phyloP scores from a whole-genome alignment of 345 rosid species.

The Mangifera indica region DNA sequence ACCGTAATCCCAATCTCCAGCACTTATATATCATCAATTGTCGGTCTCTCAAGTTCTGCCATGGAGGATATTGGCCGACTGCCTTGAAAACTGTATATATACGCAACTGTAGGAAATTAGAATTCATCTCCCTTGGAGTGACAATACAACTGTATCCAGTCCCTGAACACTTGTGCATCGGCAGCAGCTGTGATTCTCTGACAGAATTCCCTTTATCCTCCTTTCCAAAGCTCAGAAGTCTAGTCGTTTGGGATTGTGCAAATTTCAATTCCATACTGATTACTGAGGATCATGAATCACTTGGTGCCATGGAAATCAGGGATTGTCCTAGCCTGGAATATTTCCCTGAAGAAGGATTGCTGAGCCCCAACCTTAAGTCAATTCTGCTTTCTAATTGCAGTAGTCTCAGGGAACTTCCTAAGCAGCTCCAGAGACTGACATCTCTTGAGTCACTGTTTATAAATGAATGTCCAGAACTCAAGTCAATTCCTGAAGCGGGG shows the following conservation, averaged over 20 bases:
- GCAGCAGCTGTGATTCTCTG: conserved; percentile 33
- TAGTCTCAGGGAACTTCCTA: conserved; percentile 35
- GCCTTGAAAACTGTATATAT: conserved; percentile 32
- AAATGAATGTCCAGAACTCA: conserved; percentile 31
- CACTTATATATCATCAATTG: conserved; percentile 33
- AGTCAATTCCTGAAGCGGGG: conserved; percentile 29
- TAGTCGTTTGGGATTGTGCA: conserved; percentile 23
- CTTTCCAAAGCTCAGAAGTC: conserved; percentile 34
- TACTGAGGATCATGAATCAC: background rate
- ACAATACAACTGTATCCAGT: conserved; percentile 26
- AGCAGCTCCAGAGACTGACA: conserved; percentile 28
- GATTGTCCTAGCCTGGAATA: conserved; percentile 33
- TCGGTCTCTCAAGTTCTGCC: conserved; percentile 24
- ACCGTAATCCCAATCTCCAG: conserved; percentile 23
- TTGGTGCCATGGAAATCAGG: conserved; percentile 21
- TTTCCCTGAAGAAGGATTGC: conserved; percentile 34
- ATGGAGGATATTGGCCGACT: conserved; percentile 21
- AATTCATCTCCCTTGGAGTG: conserved; percentile 19
- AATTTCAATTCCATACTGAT: background rate
- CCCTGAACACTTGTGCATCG: conserved; percentile 33
- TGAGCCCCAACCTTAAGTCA: conserved; percentile 31
- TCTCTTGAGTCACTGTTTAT: conserved; percentile 32
- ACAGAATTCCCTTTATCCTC: conserved; percentile 17
- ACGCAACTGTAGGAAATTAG: conserved; percentile 32
- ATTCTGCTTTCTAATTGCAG: conserved; percentile 34